Conservation (phyloP, 2,329 filamentous ascomycete species). For the Diaporthe longicolla region DNA sequence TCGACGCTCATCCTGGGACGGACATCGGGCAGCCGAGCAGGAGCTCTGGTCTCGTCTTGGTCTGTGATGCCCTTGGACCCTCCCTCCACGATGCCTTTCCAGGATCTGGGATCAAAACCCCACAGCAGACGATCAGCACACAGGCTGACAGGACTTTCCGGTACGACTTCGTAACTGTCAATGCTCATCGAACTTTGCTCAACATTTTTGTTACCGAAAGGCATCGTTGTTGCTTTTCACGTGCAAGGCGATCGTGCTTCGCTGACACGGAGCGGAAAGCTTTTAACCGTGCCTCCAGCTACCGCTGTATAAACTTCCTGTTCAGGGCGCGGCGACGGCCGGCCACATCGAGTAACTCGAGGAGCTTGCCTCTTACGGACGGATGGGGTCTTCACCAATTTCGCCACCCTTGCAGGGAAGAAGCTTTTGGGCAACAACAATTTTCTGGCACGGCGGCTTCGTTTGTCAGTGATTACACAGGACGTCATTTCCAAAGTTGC, state of each 20-base stretch:
- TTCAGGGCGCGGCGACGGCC: background rate
- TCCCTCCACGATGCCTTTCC: slow-evolving; percentile 23
- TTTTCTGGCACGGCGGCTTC: background rate
- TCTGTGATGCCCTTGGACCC: slow-evolving; percentile 29
- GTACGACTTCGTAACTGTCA: slow-evolving; percentile 18
- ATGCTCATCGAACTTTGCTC: slow-evolving; percentile 23
- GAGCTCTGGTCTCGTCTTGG: slow-evolving; percentile 29
- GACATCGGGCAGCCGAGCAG: slow-evolving; percentile 16
- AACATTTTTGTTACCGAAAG: background rate
- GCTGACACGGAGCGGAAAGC: slow-evolving; percentile 6
- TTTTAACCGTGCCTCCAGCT: background rate
- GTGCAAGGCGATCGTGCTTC: background rate
- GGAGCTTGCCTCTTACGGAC: slow-evolving; percentile 25
- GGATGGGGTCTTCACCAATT: background rate
- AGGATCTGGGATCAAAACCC: slow-evolving; percentile 22
- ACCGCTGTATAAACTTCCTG: background rate
- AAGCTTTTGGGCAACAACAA: slow-evolving; percentile 22
- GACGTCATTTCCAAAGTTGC: slow-evolving; percentile 25
- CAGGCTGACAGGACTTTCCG: slow-evolving; percentile 8
- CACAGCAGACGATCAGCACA: slow-evolving; percentile 13
- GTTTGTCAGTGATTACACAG: slow-evolving; percentile 39
- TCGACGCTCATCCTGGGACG: slow-evolving; percentile 4
- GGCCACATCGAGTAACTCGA: slow-evolving; percentile 2
- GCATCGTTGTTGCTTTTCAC: background rate
- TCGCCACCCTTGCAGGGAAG: slow-evolving; percentile 3